Base-by-base conservation (phyloP, 2,329 filamentous ascomycete genomes). In the Nemania abortiva region DNA sequence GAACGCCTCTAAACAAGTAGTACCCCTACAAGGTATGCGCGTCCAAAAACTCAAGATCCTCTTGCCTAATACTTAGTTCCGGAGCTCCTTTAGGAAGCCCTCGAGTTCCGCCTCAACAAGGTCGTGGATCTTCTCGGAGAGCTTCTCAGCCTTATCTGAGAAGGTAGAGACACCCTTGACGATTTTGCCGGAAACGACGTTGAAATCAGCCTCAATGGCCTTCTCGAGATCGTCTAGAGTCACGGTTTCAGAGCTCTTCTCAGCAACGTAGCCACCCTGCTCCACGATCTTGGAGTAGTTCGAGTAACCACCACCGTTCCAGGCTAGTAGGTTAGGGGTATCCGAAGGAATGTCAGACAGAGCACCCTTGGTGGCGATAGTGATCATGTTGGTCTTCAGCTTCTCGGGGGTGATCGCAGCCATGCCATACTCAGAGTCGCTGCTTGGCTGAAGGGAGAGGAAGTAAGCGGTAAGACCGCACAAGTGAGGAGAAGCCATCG, bases 401-500 rank as follows among this genome's bases (percentile, higher is more conserved):
- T 97, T 91, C 87, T 93, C 92, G 71, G 96, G 96, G 59, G 94
- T 96, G 82, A 99, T 94, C 73, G 92, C 87, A 69, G 92, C 92
- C 78, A 98, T 91, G 72, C 95, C 92, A 81, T 94, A 99, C 79
- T 93, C 94, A 50, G 97, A 99, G 84, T 97, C 93, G 77, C 88
- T 88, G 74, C 92, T 85, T 57, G 96, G 96, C 85, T 98, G 95
- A 66, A 99, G 94, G 74, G 96, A 99, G 70, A 99, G 91, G 84
- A 97, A 93, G 89, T 99, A 99, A 85, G 96, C 96, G 77, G 98
- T 87, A 73, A 99, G 94, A 89, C 96, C 96, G 80, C 91, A 92
- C 81, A 99, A 92, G 84, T 99, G 96, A 76, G 96, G 96, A 72
- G 96, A 98, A 72, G 96, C 96, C 96, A 99, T 99, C 64, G 96